A percentile compares a stretch with the other conserved stretches of the same genome.
phyloP scores from a whole-genome alignment of 2,329 filamentous ascomycete genomes.

The Pleoardoris graminearum region DNA sequence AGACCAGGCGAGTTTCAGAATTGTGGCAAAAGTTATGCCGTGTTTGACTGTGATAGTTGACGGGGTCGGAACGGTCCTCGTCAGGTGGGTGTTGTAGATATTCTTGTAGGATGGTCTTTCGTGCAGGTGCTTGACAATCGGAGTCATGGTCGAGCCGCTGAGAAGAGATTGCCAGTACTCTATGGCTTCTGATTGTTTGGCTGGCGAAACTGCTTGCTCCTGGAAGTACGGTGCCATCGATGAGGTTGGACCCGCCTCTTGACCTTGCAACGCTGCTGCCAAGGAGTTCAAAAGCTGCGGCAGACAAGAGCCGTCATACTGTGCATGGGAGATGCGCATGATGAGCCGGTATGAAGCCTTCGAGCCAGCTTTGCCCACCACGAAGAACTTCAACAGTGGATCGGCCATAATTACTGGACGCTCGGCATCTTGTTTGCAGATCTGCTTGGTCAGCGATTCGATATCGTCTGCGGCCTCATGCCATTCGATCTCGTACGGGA shows the following conservation, averaged over 20 bases:
- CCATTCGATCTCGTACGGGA: not conserved
- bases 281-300: slow-evolving; percentile 9
- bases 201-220: not conserved
- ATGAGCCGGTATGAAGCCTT: slow-evolving; percentile 2
- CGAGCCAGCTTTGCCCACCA: not conserved
- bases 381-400: slow-evolving; percentile 6
- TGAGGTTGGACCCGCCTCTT: not conserved
- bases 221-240: slow-evolving; percentile 1
- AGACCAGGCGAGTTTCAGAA: slow-evolving; percentile 48
- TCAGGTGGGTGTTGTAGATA: slow-evolving; percentile 2
- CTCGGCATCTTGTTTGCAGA: not conserved
- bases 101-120: not conserved
- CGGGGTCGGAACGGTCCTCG: slow-evolving; percentile 13
- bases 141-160: slow-evolving; percentile 10
- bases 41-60: not conserved
- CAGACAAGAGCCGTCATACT: slow-evolving; percentile 19
- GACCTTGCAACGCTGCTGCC: slow-evolving; percentile 2
- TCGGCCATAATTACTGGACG: not conserved
- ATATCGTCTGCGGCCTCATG: not conserved
- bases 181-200: too few relatives aligned
- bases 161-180: slow-evolving; percentile 7
- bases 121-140: not conserved
- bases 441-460: not conserved
- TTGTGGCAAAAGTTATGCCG: slow-evolving; percentile 36
- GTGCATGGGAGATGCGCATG: slow-evolving; percentile 20